Percentiles rank a stretch among this genome's conserved stretches.
Evolutionary conservation across 2,329 filamentous ascomycete genomes (phyloP).

Genomic region (Tolypocladium tundrense): DNA sequence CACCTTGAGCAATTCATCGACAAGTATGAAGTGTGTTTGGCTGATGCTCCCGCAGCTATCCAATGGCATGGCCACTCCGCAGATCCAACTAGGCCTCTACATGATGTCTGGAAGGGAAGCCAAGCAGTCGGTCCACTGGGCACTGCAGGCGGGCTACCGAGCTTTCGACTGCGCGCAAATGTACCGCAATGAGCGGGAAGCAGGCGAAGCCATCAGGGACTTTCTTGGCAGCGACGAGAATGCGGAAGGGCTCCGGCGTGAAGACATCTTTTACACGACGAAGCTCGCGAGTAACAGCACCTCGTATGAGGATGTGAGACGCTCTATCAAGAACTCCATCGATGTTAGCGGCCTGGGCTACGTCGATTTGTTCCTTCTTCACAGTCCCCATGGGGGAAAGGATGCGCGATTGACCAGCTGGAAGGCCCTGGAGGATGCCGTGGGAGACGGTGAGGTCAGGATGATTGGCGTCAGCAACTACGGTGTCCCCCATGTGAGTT

Average conservation of each 20-base stretch:
- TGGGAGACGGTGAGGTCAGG: conserved; percentile 58
- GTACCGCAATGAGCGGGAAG: conserved; percentile 60
- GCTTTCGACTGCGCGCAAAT: conserved; percentile 44
- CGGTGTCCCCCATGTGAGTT: conserved; percentile 59
- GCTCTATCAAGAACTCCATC: conserved; percentile 55
- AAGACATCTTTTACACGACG: conserved; percentile 70
- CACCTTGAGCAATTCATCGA: background rate
- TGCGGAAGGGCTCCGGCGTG: conserved; percentile 42
- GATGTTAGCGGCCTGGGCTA: conserved; percentile 59
- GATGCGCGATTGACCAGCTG: conserved; percentile 60
- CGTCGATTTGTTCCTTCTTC: conserved; percentile 70
- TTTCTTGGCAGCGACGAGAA: conserved; percentile 43
- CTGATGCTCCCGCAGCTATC: conserved; percentile 32
- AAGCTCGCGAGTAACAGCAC: conserved; percentile 60
- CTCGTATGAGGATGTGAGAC: conserved; percentile 56
- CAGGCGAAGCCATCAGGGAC: conserved; percentile 52
- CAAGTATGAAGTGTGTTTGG: too few species aligned
- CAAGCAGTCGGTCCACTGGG: conserved; percentile 44
- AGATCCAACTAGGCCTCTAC: conserved; percentile 66
- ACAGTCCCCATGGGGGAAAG: conserved; percentile 68
- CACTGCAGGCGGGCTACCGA: conserved; percentile 41
- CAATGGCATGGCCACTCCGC: conserved; percentile 58
- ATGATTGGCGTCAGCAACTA: conserved; percentile 72
- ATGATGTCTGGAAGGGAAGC: conserved; percentile 56
- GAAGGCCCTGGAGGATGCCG: conserved; percentile 67